Base-by-base conservation (phyloP, 2,329 filamentous ascomycete species). In the Grosmannia clavigera region DNA sequence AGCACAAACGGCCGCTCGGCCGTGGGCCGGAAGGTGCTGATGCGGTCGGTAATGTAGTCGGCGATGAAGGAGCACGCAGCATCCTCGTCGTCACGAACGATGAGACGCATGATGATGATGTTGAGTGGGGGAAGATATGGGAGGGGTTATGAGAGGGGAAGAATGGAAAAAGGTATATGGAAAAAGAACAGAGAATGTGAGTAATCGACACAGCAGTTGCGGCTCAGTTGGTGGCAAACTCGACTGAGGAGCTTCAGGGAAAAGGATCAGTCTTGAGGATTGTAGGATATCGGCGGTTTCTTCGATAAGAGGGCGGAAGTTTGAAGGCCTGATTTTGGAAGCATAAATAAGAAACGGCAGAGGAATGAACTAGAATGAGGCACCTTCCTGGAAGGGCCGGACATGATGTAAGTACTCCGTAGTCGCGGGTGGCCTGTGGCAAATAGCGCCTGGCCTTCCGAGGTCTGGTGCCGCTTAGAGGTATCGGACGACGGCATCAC, bases 41-140 rank as follows among this genome's bases (percentile, higher is more conserved):
- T 89, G 63, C 86, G 82, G 67, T 85, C 84, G 72, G 89, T 80
- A 63, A 90, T 85, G 72, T 90, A 89, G 69, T 87, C 81, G 60
- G 86, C 85, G 63, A 89, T 82, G 70, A 87, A 88, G 66, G 80
- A 76, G 59, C 85, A 85, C 55, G 84, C 85, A 59, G 77, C 73
- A 60, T 76, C 73, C 62, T 82, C 78, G 66, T 86, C 78, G 67
- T 88, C 82, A 68, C 85, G 78, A 67, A 90, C 84, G 70, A 90
- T 88, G 67, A 90, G 82, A 73, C 86, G 82, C 87, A 87, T 90
- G 62, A 62, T 69, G 67, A 43, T n/a, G 43, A 9, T n/a, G 3
- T 25, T 38, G 12, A 9, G n/a, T 19, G 43, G n/a, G 19, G 61
- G 31, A 52, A 11, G 56, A 11, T 14, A 22, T 10, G 33, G 31